Evolutionary conservation across 2,329 filamentous ascomycete genomes (phyloP), one percentile per base, ranked within the genome.

Genomic region (Colletotrichum sojae): DNA sequence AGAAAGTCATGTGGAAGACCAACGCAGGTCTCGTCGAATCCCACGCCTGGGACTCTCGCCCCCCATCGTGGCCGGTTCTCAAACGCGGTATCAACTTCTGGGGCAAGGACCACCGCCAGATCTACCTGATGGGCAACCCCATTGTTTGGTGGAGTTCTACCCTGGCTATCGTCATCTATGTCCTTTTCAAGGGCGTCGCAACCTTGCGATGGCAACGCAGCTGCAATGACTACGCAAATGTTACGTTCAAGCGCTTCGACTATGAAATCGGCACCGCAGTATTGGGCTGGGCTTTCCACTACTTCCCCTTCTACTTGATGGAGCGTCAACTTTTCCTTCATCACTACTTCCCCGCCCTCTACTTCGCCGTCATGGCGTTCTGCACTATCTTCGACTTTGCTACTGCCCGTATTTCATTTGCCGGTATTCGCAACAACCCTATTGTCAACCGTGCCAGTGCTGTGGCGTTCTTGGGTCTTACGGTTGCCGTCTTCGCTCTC

Each of bases 281-380:
- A 39, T 88, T 99, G 9, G 96, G 93, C 73, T 99, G 96, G 96
- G 94, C 93, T 55, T 92, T 99, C 81, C 96, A 99, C 83, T 99
- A 98, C 85, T 98, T 99, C 86, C 96, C 96, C 12, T 99, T 99
- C 85, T 99, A 91, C 84, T 88, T 99, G 67, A 98, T 99, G 96
- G 91, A 96, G 78, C 94, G 96, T 75, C 96, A 99, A 83, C 90
- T 99, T 43, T 99, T 99, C 88, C 86, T 99, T 71, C 96, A 99
- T 81, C 96, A 99, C 83, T 99, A 99, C 82, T 96, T 99, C 82
- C 96, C 96, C 0, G 96, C 96, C 2, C 89, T 99, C 15, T 97
- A 97, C 84, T 99, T 99, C 79, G 94, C 93, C 71, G 90, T 99
- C 76, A 91, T 98, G 73, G 91, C 93, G 9, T 87, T 98, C 65